Conservation (phyloP, 495 filamentous ascomycete genomes). For the Glutinoglossum americanum region DNA sequence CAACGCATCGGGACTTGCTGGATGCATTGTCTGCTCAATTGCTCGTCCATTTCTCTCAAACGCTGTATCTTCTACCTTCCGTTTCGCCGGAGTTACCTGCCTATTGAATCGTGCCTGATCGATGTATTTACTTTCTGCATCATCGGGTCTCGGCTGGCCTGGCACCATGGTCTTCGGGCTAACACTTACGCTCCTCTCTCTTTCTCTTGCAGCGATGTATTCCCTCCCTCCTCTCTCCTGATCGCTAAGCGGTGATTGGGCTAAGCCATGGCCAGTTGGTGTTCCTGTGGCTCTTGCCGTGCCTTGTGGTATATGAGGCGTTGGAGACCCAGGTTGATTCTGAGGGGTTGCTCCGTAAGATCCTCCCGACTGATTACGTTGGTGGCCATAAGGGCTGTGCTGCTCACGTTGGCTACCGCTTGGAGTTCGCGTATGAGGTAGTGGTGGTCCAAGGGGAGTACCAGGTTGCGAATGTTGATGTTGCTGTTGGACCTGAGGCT, state of each 20-base stretch:
- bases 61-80: slow-evolving; percentile 23
- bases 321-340: slow-evolving; percentile 2
- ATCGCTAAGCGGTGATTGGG: slow-evolving; percentile 17
- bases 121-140: slow-evolving; percentile 21
- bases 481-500: slow-evolving; percentile 21
- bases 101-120: slow-evolving; percentile 11
- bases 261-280: slow-evolving; percentile 17
- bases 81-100: slow-evolving; percentile 23
- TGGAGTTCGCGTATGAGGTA: slow-evolving; percentile 19
- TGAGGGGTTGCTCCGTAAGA: not conserved
- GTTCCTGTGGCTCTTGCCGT: slow-evolving; percentile 13
- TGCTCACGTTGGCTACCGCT: slow-evolving; percentile 23
- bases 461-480: slow-evolving; percentile 31
- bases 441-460: slow-evolving; percentile 31
- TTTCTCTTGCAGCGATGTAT: slow-evolving; percentile 16
- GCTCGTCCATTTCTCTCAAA: not conserved
- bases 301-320: not conserved
- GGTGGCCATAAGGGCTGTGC: slow-evolving; percentile 31
- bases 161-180: slow-evolving; percentile 35
- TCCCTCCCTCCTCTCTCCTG: slow-evolving; percentile 18
- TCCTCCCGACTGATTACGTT: slow-evolving; percentile 18
- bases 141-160: slow-evolving; percentile 22
- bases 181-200: slow-evolving; percentile 38
- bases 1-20: not conserved
- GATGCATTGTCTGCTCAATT: not conserved